Evolutionary conservation across 78 protist species (phyloP).

Genomic region (Protostelium mycophagum): DNA sequence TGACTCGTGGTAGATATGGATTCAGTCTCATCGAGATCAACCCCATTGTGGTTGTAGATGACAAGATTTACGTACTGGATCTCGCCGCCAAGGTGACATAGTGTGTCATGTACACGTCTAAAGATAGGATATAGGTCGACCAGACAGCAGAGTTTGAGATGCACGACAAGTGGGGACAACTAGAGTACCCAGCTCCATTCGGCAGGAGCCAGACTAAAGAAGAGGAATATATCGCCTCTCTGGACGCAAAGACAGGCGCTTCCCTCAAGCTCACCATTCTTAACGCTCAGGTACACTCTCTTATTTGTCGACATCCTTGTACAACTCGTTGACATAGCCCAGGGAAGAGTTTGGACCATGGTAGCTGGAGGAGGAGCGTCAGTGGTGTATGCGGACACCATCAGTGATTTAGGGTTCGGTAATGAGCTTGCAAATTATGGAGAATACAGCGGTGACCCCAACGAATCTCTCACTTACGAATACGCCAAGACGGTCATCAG

Average conservation of each 20-base stretch:
- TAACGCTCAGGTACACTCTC: constrained; percentile 56
- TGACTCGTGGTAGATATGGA: not conserved
- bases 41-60: constrained; percentile 66
- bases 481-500: constrained; percentile 63
- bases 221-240: constrained; percentile 68
- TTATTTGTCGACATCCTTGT: not conserved
- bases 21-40: not conserved
- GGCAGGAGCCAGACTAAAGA: constrained; percentile 64
- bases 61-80: constrained; percentile 67
- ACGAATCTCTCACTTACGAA: constrained; percentile 44
- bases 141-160: constrained; percentile 5
- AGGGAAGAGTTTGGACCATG: constrained; percentile 91
- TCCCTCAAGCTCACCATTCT: constrained; percentile 88
- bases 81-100: constrained; percentile 31
- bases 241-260: constrained; percentile 90
- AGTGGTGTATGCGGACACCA: constrained; percentile 90
- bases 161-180: constrained; percentile 52
- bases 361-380: constrained; percentile 98
- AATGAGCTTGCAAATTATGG: constrained; percentile 86
- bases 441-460: constrained; percentile 91
- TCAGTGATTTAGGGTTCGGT: constrained; percentile 72
- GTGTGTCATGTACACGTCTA: no score
- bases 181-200: constrained; percentile 81
- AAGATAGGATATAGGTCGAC: constrained; percentile 18
- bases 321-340: not conserved